A percentile compares a stretch with the other conserved stretches of the same genome.
phyloP scores from a whole-genome alignment of 495 filamentous ascomycete species.

The Neurospora sp. region DNA sequence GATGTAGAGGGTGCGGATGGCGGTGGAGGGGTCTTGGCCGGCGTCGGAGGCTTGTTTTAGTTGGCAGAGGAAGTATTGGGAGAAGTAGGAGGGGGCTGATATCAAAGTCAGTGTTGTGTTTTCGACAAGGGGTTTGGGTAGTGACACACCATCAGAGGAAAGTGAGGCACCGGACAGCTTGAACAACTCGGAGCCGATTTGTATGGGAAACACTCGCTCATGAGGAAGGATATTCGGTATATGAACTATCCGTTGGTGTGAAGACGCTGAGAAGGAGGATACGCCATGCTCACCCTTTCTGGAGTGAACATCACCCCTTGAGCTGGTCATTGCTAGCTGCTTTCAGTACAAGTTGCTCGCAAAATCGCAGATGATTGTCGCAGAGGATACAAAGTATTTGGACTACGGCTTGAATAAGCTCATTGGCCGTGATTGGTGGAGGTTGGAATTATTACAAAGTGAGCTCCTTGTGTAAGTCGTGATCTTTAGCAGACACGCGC shows the following conservation, averaged over 20 bases:
- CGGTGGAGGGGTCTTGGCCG: constrained; percentile 38
- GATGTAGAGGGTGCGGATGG: constrained; percentile 73
- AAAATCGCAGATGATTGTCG: background rate
- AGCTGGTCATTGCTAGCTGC: background rate
- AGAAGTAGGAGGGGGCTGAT: constrained; percentile 98
- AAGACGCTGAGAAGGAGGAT: background rate
- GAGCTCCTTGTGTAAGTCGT: background rate
- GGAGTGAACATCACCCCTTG: background rate
- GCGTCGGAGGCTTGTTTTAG: constrained; percentile 50
- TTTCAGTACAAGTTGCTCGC: background rate
- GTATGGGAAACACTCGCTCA: constrained; percentile 77
- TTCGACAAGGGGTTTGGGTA: too few relatives aligned
- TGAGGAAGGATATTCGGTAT: constrained; percentile 53
- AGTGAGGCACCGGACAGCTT: constrained; percentile 90
- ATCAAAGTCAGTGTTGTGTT: too few relatives aligned
- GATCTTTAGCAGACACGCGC: background rate
- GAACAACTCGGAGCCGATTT: constrained; percentile 88
- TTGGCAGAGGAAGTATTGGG: constrained; percentile 85
- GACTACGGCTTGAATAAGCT: background rate
- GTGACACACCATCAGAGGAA: constrained; percentile 78
- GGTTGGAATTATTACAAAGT: background rate
- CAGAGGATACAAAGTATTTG: background rate
- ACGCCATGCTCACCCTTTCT: background rate
- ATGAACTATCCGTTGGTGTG: constrained; percentile 20
- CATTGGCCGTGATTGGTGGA: background rate